Conservation (phyloP, 441 rosid species). For the Breynia disticha region DNA sequence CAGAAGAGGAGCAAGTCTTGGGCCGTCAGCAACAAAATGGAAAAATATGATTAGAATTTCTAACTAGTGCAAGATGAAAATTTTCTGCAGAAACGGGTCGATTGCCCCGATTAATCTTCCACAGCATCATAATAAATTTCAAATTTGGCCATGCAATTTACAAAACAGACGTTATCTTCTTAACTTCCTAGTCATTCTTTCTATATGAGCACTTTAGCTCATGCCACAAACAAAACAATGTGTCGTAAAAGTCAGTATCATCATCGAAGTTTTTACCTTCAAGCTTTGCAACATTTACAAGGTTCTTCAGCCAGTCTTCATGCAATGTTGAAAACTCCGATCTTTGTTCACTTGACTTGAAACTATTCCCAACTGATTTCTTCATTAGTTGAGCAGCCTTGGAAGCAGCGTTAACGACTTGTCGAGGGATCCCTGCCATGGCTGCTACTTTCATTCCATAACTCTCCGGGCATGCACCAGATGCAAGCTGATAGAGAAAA, state of each 20-base stretch:
- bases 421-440: slow-evolving; percentile 91
- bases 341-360: slow-evolving; percentile 70
- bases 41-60: too few relatives aligned
- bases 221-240: slow-evolving; percentile 80
- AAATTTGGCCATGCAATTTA: neutral
- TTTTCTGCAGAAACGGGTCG: too few relatives aligned
- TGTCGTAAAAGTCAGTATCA: slow-evolving; percentile 53
- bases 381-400: slow-evolving; percentile 57
- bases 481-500: slow-evolving; percentile 67
- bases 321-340: slow-evolving; percentile 83
- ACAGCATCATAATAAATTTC: neutral
- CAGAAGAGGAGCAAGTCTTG: too few relatives aligned
- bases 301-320: slow-evolving; percentile 68
- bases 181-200: neutral
- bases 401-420: slow-evolving; percentile 62
- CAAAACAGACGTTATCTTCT: neutral
- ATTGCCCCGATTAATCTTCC: too few relatives aligned
- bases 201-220: slow-evolving; percentile 43
- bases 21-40: too few relatives aligned
- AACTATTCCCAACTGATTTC: slow-evolving; percentile 54
- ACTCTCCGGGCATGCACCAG: slow-evolving; percentile 94
- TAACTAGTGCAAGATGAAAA: too few relatives aligned
- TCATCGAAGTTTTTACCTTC: slow-evolving; percentile 20
- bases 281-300: slow-evolving; percentile 28
- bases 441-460: slow-evolving; percentile 85